Evolutionary conservation across 2,329 filamentous ascomycete species (phyloP), one percentile per base, ranked within the genome.

Genomic region (Chrysoporthe austroafricana): DNA sequence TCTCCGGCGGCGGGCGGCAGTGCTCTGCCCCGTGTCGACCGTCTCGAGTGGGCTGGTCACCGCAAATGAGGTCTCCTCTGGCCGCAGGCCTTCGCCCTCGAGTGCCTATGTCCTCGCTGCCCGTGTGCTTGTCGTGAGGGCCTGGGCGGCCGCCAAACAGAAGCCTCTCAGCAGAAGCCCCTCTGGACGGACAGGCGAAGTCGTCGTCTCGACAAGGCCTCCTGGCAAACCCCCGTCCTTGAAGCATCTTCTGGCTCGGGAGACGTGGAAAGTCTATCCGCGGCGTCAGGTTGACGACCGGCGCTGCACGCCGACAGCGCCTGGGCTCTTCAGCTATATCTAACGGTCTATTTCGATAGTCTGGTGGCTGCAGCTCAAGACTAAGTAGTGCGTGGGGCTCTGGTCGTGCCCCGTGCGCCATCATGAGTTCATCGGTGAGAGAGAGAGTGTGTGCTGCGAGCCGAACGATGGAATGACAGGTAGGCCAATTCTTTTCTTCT

Each of bases 261-360:
- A 11, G 36, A 58, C 14, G 32, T 42, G 56, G 34, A 9, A 58
- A 21, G 11, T 11, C 34, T 13, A 60, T 7, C 57, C 11, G 36
- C 32, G 1, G 39, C 57, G 18, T 43, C 21, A 26, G 57, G 7
- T 21, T 13, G 39, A 14, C 39, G n/a, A 16, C 57, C 13, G 4
- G 13, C 21, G 39, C 18, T 60, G 42, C n/a, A 26, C 16, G 7
- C 39, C 42, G 32, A 39, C 34, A 34, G 34, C 57, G 21, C 16
- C 13, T 11, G 57, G 8, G 9, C 57, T 14, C 7, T n/a, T 60
- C 44, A n/a, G n/a, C 9, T 39, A 60, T 39, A 42, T 11, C 57
- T 60, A 60, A 39, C 11, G 13, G 36, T 44, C 39, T 60, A 60
- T 44, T n/a, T 32, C 57, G 36, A 60, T 43, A 18, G 39, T n/a